Percentiles rank a stretch among this genome's conserved stretches.
phyloP scores from a whole-genome alignment of 2,329 filamentous ascomycete species.

The Trichoderma sp. region DNA sequence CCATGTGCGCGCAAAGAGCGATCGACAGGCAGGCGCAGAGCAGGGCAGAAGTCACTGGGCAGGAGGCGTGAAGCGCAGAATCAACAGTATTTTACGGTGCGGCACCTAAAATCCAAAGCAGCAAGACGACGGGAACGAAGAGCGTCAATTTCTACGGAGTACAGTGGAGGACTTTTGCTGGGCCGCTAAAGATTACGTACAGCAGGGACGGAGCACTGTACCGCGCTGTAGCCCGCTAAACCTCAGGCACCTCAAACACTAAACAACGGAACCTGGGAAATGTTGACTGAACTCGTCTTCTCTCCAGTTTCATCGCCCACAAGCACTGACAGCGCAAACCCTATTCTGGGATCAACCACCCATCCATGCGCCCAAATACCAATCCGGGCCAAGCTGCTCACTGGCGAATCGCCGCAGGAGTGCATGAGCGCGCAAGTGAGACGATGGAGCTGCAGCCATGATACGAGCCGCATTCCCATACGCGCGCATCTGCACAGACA shows the following conservation, averaged over 20 bases:
- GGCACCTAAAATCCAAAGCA: too few species aligned
- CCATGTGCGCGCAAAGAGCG: slow-evolving; percentile 12
- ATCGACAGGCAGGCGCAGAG: slow-evolving; percentile 8
- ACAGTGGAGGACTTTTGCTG: too few species aligned
- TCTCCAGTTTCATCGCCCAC: not conserved
- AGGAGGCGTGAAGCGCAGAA: too few species aligned
- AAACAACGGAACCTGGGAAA: too few species aligned
- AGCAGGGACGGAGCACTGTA: too few species aligned
- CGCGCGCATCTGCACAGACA: not conserved
- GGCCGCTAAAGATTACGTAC: too few species aligned
- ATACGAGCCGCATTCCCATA: slow-evolving; percentile 1
- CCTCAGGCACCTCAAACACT: not conserved
- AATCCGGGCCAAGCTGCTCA: not conserved
- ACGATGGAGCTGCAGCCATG: slow-evolving; percentile 15
- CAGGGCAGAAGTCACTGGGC: not conserved
- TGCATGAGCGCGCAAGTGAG: not conserved
- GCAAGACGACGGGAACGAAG: too few species aligned
- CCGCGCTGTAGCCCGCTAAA: not conserved
- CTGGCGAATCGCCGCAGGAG: not conserved
- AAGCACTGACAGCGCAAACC: not conserved
- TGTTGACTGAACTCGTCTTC: too few species aligned
- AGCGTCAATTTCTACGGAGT: too few species aligned
- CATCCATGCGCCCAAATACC: not conserved
- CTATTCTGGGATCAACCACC: not conserved
- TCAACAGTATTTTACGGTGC: too few species aligned